A percentile compares a stretch with the other conserved stretches of the same genome.
These are phyloP conservation scores for Aphanomyces euteiches DNA, from an alignment of 352 stramenopile genomes.

Conservation along the genomic window DNA sequence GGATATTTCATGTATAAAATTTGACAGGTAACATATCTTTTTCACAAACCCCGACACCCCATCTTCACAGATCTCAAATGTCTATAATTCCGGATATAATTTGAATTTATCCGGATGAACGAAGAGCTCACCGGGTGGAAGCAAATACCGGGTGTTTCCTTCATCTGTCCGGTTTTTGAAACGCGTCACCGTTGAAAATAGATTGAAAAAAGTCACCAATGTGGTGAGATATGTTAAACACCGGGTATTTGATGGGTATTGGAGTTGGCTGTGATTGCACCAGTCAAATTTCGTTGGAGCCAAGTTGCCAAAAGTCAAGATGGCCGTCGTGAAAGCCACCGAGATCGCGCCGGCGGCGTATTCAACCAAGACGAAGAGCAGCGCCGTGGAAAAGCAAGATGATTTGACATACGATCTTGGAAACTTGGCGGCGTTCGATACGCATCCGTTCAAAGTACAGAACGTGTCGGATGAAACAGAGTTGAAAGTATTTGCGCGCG, in stretches of 20 bases:
- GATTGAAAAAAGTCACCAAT: not conserved
- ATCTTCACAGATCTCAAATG: too few relatives aligned
- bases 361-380: slow-evolving; percentile 48
- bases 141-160: not conserved
- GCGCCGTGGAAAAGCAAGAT: slow-evolving; percentile 72
- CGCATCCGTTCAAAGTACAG: slow-evolving; percentile 76
- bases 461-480: slow-evolving; percentile 72
- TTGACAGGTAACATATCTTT: not conserved
- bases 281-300: slow-evolving; percentile 20
- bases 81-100: too few relatives aligned
- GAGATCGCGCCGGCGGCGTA: slow-evolving; percentile 78
- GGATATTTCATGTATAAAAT: not conserved
- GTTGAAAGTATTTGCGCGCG: slow-evolving; percentile 82
- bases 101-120: too few relatives aligned
- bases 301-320: slow-evolving; percentile 22
- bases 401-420: slow-evolving; percentile 86
- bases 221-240: not conserved
- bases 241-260: slow-evolving; percentile 2
- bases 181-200: too few relatives aligned
- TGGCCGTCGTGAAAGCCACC: slow-evolving; percentile 66
- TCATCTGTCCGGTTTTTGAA: not conserved
- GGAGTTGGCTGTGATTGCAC: not conserved
- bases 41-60: not conserved
- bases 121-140: not conserved
- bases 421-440: slow-evolving; percentile 87